phyloP scores from a whole-genome alignment of 257 asterid species.

The Vinca minor region DNA sequence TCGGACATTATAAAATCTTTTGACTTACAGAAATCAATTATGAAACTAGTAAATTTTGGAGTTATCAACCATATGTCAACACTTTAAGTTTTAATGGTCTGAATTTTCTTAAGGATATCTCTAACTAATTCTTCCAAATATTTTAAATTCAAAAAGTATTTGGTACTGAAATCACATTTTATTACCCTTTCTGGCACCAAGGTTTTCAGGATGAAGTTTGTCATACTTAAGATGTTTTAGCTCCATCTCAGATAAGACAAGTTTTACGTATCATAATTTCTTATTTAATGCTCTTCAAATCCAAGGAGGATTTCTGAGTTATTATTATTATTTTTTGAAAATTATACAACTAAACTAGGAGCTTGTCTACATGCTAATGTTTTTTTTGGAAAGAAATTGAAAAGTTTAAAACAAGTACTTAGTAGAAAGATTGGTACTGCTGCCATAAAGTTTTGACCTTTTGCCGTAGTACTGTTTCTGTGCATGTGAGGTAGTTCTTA shows the following conservation, averaged over 20 bases:
- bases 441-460: not conserved
- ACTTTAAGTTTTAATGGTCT: not conserved
- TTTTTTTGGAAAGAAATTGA: not conserved
- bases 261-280: not conserved
- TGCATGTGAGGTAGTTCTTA: not conserved
- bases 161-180: not conserved
- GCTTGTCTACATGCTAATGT: not conserved
- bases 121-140: not conserved
- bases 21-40: not conserved
- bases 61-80: too few species aligned
- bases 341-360: not conserved
- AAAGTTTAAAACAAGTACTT: not conserved
- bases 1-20: too few species aligned
- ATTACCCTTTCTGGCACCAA: not conserved
- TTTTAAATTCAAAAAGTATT: not conserved
- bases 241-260: not conserved
- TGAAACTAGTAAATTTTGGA: not conserved
- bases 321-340: not conserved
- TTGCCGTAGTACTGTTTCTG: not conserved
- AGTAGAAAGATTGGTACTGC: not conserved
- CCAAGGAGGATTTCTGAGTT: not conserved
- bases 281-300: not conserved
- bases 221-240: not conserved
- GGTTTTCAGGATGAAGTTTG: not conserved
- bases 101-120: not conserved